These are phyloP conservation scores for Lentithecium fluviatile DNA, from an alignment of 495 filamentous ascomycete genomes.

Conservation along the genomic window DNA sequence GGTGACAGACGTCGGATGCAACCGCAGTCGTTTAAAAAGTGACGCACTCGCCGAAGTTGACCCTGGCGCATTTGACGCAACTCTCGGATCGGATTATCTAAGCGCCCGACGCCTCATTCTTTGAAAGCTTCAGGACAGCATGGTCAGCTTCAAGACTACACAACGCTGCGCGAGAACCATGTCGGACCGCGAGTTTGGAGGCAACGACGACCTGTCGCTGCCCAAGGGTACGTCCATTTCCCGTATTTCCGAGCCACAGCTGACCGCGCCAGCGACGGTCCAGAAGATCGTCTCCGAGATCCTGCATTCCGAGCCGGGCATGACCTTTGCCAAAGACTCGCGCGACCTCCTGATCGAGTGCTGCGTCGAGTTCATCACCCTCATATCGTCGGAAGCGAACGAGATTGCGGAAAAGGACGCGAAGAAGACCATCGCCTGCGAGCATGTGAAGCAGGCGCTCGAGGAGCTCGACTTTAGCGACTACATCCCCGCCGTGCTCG, in stretches of 20 bases:
- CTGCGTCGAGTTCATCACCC: slow-evolving; percentile 98
- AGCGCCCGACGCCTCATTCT: neutral
- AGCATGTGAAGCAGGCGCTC: slow-evolving; percentile 92
- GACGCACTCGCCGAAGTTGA: no score
- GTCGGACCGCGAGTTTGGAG: slow-evolving; percentile 84
- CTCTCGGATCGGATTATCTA: no score
- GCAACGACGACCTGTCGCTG: slow-evolving; percentile 86
- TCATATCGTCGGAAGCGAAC: slow-evolving; percentile 95
- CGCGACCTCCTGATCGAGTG: slow-evolving; percentile 95
- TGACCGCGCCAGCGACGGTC: slow-evolving; percentile 71
- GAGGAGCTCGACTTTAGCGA: slow-evolving; percentile 87
- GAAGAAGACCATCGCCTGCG: slow-evolving; percentile 97
- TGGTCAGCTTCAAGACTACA: neutral
- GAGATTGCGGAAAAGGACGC: slow-evolving; percentile 97
- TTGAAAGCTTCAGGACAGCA: neutral
- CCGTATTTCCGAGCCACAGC: slow-evolving; percentile 2
- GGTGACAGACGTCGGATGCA: no score
- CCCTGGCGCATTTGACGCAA: no score
- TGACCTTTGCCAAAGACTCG: slow-evolving; percentile 87
- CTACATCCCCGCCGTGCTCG: slow-evolving; percentile 80
- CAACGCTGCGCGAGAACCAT: slow-evolving; percentile 48
- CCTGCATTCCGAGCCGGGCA: slow-evolving; percentile 65
- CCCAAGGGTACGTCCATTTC: slow-evolving; percentile 70
- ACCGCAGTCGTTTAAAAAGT: no score
- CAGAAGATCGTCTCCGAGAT: slow-evolving; percentile 98